These are phyloP conservation scores for Inga oerstediana DNA, from an alignment of 306 rosid genomes.

Conservation along the genomic window DNA sequence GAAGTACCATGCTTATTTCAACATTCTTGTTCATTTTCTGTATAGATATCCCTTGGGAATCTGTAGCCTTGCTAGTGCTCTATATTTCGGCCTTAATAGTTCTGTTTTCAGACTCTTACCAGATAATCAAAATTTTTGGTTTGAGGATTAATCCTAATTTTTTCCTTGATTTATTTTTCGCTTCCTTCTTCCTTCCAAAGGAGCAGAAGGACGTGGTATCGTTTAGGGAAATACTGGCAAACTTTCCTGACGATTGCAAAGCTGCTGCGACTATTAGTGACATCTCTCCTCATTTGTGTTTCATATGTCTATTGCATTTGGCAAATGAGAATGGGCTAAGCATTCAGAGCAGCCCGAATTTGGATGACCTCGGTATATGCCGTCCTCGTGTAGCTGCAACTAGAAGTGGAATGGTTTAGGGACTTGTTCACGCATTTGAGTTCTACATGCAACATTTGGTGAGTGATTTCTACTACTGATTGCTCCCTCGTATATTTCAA, in stretches of 20 bases:
- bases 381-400: slow-evolving; percentile 40
- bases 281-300: slow-evolving; percentile 92
- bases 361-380: slow-evolving; percentile 71
- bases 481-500: slow-evolving; percentile 17
- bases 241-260: slow-evolving; percentile 69
- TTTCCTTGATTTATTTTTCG: slow-evolving; percentile 19
- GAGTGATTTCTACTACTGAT: slow-evolving; percentile 15
- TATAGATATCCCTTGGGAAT: background rate
- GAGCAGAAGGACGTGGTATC: slow-evolving; percentile 55
- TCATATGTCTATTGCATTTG: slow-evolving; percentile 89
- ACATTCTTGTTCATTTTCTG: background rate
- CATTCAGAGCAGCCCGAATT: slow-evolving; percentile 55
- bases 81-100: background rate
- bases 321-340: slow-evolving; percentile 92
- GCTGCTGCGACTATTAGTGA: slow-evolving; percentile 72
- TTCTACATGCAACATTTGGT: slow-evolving; percentile 18
- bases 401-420: slow-evolving; percentile 39
- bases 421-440: slow-evolving; percentile 8
- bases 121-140: background rate
- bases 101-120: background rate
- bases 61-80: slow-evolving; percentile 1
- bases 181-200: slow-evolving; percentile 38
- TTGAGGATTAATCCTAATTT: slow-evolving; percentile 27
- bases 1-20: slow-evolving; percentile 8
- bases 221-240: slow-evolving; percentile 70